phyloP scores from a whole-genome alignment of 495 filamentous ascomycete species.

The Lindgomyces ingoldianus region DNA sequence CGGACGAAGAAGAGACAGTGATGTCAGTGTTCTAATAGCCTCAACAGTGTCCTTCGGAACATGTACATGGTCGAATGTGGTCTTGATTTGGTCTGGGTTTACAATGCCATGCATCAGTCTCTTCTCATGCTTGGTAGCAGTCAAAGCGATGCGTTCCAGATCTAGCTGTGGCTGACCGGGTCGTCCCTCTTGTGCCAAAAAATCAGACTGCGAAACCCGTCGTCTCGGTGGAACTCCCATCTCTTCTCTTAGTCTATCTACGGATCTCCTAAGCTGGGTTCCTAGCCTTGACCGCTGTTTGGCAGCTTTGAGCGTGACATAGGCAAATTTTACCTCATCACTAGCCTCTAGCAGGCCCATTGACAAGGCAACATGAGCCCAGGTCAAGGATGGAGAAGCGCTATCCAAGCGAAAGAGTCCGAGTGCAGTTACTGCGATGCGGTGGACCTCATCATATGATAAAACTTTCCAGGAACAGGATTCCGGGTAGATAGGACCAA shows the following conservation, averaged over 20 bases:
- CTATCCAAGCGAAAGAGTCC: conserved; percentile 28
- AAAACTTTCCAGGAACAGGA: conserved; percentile 30
- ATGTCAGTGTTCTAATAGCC: conserved; percentile 84
- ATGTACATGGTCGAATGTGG: conserved; percentile 81
- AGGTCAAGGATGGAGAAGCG: neutral
- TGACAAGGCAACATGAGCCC: conserved; percentile 37
- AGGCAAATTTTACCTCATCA: conserved; percentile 30
- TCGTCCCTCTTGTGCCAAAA: neutral
- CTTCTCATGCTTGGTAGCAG: conserved; percentile 70
- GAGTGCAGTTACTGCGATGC: conserved; percentile 42
- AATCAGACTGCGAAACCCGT: neutral
- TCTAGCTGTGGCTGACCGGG: neutral
- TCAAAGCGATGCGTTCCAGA: conserved; percentile 23
- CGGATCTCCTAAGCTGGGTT: neutral
- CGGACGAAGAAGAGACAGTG: conserved; percentile 80
- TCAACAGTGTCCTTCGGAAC: conserved; percentile 82
- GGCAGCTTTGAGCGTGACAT: neutral
- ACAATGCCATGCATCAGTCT: conserved; percentile 78
- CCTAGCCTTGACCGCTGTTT: neutral
- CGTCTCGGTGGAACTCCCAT: neutral
- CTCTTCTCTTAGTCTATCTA: neutral
- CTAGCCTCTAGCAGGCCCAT: conserved; percentile 36
- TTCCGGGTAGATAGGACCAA: conserved; percentile 10
- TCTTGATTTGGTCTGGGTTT: conserved; percentile 75
- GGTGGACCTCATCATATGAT: conserved; percentile 42